These are phyloP conservation scores for Chytriomyces hyalinus DNA, from an alignment of 192 early-diverging fungal species.

Conservation along the genomic window DNA sequence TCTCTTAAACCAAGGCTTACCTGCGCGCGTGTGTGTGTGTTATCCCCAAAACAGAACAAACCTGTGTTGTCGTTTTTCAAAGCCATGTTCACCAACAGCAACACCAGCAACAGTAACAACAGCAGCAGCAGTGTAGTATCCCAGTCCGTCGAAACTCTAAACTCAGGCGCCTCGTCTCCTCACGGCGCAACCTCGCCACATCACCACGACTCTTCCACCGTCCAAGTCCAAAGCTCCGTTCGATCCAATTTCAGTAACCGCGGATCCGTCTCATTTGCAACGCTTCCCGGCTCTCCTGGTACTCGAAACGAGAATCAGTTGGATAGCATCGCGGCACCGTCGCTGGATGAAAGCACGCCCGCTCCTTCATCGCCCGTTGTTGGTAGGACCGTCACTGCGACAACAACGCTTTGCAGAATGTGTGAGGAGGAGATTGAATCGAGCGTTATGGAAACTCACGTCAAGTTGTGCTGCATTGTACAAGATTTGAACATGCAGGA, in stretches of 20 bases:
- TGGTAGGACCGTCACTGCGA: neutral
- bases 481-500: slow-evolving; percentile 61
- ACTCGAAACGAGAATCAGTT: too few species aligned
- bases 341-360: too few species aligned
- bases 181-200: neutral
- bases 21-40: neutral
- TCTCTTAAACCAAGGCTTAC: neutral
- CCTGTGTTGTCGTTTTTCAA: slow-evolving; percentile 30
- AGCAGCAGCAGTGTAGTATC: neutral
- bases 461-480: slow-evolving; percentile 76
- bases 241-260: too few species aligned
- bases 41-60: neutral
- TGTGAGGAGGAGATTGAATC: slow-evolving; percentile 80
- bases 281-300: too few species aligned
- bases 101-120: slow-evolving; percentile 11
- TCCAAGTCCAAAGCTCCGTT: too few species aligned
- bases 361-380: too few species aligned
- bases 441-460: slow-evolving; percentile 73
- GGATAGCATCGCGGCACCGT: too few species aligned
- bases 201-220: too few species aligned
- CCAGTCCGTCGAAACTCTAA: neutral
- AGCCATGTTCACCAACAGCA: slow-evolving; percentile 27
- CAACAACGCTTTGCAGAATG: slow-evolving; percentile 76
- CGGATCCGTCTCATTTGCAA: too few species aligned
- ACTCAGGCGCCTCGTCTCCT: neutral